Evolutionary conservation across 345 rosid genomes (phyloP), one percentile per base, ranked within the genome.

Genomic region (rapeseed (Brassica napus)): DNA sequence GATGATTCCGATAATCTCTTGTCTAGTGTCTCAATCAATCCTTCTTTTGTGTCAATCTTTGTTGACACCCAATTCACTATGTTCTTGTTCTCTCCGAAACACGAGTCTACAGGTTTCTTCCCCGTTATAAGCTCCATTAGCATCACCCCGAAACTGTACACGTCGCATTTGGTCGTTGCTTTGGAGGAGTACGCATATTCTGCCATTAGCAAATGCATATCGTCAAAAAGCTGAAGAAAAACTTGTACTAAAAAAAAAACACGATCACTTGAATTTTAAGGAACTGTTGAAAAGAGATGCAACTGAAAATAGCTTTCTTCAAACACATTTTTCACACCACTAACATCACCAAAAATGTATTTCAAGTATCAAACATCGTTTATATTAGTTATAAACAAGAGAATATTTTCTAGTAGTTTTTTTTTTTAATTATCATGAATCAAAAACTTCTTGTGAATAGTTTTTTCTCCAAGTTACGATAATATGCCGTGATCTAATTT

Each of bases 101-200:
- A 91, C 11, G 86, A 69, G 72, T 90, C 94, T 15, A 91, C 88
- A 0, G 94, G 90, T 80, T 91, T 89, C 86, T 87, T 92, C 65
- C 97, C 97, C 0, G 97, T 94, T 78, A 92, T 84, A 5, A 92
- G 85, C 74, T 94, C 98, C 95, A 94, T 83, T 77, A 94, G 69
- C 80, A 94, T 97, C 0, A 94, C 95, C 31, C 98, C 97, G 14
- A 88, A 94, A 73, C 98, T 94, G 82, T 90, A 94, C 5, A 94
- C 98, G 71, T 94, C 98, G 37, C 97, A 91, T 86, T 87, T 94
- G 82, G 88, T 88, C 8, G 95, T 94, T 77, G 98, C 93, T 82
- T 90, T 91, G 8, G 90, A 84, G 15, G 97, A 88, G 81, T 85
- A 94, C 62, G 97, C 94, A 72, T 89, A 92, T 79, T 94, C 98